Evolutionary conservation across 2,329 filamentous ascomycete species (phyloP), one percentile per base, ranked within the genome.

Genomic region (Dryadomyces quercivorus): DNA sequence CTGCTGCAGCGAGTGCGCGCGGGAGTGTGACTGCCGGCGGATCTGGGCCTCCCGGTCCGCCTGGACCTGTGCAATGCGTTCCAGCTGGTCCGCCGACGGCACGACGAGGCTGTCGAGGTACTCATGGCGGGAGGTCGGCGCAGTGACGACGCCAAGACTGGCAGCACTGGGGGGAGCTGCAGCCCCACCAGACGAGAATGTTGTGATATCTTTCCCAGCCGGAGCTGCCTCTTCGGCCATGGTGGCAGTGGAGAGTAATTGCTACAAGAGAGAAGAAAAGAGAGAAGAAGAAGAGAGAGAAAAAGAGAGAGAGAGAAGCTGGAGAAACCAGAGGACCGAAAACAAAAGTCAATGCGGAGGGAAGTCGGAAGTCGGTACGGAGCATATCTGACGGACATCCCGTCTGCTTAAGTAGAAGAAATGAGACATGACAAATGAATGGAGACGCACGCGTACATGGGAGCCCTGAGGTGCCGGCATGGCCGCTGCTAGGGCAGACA

Each of bases 51-150:
- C 74, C 43, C 69, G 72, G 50, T 70, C 59, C 50, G 74, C 66
- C 60, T 82, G 79, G 8, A 77, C 65, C 20, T 66, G 65, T 38
- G 70, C 67, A 50, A 82, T 78, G 56, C 70, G 70, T 57, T 71
- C 65, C 38, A 80, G 74, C 55, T 75, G 69, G 34, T 72, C 66
- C 31, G 59, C 59, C 1, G 75, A 73, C 2, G 76, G 76, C 46
- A 72, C 69, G 20, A 73, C 66, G 12, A 79, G 65, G 10, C 74
- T 74, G 55, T 76, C 74, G 65, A 80, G 69, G 61, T 80, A 80
- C 56, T 59, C 46, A 8, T 40, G 5, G 36, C 36, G 36, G 36
- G 36, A 40, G 2, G 36, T 31, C 26, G 26, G 26, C 26, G 26
- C 4, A 8, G 26, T 31, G 26, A 31, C 26, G 26, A 31, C 8